phyloP scores from a whole-genome alignment of 2,329 filamentous ascomycete genomes.

The Beauveria pseudobassiana region DNA sequence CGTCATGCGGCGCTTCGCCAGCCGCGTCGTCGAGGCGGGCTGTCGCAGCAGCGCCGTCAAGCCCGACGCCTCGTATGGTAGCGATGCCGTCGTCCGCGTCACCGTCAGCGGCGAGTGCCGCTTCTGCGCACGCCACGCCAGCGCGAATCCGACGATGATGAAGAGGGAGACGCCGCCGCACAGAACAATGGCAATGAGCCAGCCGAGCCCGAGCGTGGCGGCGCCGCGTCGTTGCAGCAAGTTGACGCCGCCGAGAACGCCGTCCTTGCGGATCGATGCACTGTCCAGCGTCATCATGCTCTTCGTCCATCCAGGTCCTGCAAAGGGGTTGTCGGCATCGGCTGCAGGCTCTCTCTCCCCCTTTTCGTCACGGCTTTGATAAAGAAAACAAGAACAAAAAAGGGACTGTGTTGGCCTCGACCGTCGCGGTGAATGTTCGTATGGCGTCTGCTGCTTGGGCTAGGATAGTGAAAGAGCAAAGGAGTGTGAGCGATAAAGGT shows the following conservation, averaged over 20 bases:
- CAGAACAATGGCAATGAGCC: conserved; percentile 38
- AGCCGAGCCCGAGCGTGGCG: conserved; percentile 24
- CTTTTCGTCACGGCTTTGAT: background rate
- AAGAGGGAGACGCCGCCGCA: conserved; percentile 40
- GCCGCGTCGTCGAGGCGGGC: conserved; percentile 18
- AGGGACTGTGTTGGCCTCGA: background rate
- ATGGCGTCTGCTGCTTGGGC: background rate
- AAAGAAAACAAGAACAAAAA: background rate
- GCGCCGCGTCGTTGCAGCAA: background rate
- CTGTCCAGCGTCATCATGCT: background rate
- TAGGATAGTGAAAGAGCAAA: background rate
- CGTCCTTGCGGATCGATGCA: background rate
- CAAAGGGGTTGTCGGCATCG: background rate
- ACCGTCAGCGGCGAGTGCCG: conserved; percentile 16
- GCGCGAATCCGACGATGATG: conserved; percentile 33
- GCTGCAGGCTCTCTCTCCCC: background rate
- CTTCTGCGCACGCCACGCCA: conserved; percentile 29
- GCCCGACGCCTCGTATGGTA: conserved; percentile 5
- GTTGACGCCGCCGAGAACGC: background rate
- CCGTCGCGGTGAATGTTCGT: background rate
- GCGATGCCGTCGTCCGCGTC: conserved; percentile 1
- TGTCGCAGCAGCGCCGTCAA: conserved; percentile 9
- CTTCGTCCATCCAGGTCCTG: background rate
- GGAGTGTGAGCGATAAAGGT: background rate
- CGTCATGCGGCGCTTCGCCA: conserved; percentile 24